Percentiles rank a stretch among this genome's conserved stretches.
Conservation (phyloP, 2,329 filamentous ascomycete species). For the Talaromyces rugulosus region DNA sequence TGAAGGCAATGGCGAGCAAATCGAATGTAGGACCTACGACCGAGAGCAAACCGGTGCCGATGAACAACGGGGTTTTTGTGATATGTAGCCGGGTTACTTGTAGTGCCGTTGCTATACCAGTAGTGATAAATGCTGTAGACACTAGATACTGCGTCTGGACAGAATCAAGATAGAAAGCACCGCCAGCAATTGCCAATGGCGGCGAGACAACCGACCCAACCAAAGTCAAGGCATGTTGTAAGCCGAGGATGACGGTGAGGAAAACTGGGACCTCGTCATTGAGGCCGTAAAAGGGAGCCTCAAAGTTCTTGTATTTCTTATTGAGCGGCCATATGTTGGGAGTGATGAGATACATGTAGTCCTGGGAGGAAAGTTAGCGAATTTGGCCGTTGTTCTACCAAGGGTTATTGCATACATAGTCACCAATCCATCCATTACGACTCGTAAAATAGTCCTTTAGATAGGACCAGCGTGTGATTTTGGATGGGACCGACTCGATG, state of each 20-base stretch:
- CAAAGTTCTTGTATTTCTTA: conserved; percentile 39
- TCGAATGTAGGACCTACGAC: conserved; percentile 77
- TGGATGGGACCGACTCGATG: no score
- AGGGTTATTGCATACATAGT: conserved; percentile 30
- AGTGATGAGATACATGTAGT: conserved; percentile 53
- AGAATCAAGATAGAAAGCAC: conserved; percentile 58
- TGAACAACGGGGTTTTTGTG: conserved; percentile 66
- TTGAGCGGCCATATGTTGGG: conserved; percentile 53
- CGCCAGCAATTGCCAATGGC: conserved; percentile 65
- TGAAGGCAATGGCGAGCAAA: conserved; percentile 69
- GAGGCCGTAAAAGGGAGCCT: conserved; percentile 80
- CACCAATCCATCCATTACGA: conserved; percentile 46
- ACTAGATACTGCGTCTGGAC: conserved; percentile 71
- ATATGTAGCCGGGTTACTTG: conserved; percentile 77
- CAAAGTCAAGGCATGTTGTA: conserved; percentile 79
- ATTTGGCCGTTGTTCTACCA: background rate
- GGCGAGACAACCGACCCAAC: conserved; percentile 71
- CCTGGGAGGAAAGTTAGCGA: conserved; percentile 17
- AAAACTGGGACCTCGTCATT: conserved; percentile 73
- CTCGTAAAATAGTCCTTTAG: conserved; percentile 22
- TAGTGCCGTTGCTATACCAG: conserved; percentile 67
- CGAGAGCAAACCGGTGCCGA: conserved; percentile 75
- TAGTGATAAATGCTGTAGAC: conserved; percentile 73
- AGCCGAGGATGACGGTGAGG: conserved; percentile 67
- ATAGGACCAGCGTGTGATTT: conserved; percentile 5